Percentiles rank a stretch among this genome's conserved stretches.
Evolutionary conservation across 495 filamentous ascomycete genomes (phyloP).

Genomic region (Talaromyces borbonicus): DNA sequence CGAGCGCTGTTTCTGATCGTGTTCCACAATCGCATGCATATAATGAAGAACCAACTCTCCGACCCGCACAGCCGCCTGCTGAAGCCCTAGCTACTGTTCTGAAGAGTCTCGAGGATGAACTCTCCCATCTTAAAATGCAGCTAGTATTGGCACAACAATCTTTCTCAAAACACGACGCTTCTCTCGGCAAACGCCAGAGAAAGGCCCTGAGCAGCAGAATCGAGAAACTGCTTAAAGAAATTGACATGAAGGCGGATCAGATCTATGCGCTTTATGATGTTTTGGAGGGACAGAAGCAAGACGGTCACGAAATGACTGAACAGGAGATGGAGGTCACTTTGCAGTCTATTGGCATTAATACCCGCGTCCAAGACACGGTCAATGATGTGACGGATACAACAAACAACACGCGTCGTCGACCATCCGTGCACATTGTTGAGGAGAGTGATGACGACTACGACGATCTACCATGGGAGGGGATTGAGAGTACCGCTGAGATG

Average conservation of each 20-base stretch:
- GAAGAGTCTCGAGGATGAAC: constrained; percentile 73
- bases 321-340: constrained; percentile 62
- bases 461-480: constrained; percentile 43
- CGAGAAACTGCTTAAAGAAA: constrained; percentile 48
- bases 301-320: constrained; percentile 53
- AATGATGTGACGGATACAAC: constrained; percentile 26
- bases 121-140: constrained; percentile 66
- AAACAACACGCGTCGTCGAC: constrained; percentile 19
- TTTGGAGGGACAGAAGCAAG: constrained; percentile 66
- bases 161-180: constrained; percentile 61
- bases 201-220: constrained; percentile 56
- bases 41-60: constrained; percentile 64
- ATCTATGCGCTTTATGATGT: constrained; percentile 87
- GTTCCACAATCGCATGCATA: constrained; percentile 38
- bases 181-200: constrained; percentile 57
- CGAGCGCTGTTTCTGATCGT: constrained; percentile 62
- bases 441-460: constrained; percentile 27
- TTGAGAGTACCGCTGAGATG: constrained; percentile 41
- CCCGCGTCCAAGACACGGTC: constrained; percentile 12
- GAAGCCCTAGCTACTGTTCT: constrained; percentile 70
- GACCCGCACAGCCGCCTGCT: constrained; percentile 65
- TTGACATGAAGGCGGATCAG: constrained; percentile 76
- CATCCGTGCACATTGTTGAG: constrained; percentile 12
- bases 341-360: constrained; percentile 44
- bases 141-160: constrained; percentile 44